Conservation (phyloP, 1,139 yeast genomes). For the Pichia sp. region DNA sequence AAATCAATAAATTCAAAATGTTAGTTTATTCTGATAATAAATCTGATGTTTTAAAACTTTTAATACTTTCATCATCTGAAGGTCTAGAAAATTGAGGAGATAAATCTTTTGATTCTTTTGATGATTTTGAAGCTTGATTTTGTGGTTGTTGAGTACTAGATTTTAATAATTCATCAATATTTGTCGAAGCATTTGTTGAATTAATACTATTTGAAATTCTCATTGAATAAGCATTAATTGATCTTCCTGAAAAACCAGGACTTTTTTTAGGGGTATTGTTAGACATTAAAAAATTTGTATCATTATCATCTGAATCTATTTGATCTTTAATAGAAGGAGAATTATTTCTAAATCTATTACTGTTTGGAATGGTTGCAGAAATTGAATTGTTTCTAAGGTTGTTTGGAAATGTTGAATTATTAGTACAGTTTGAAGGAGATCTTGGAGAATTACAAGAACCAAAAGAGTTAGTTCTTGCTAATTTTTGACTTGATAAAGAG, state of each 20-base stretch:
- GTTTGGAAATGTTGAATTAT: neutral
- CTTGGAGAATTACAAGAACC: slow-evolving; percentile 11
- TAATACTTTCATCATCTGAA: slow-evolving; percentile 10
- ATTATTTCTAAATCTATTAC: slow-evolving; percentile 1
- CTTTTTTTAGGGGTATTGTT: slow-evolving; percentile 1
- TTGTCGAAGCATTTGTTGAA: neutral
- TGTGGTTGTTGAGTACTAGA: neutral
- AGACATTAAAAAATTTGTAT: slow-evolving; percentile 1
- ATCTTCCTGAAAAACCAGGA: slow-evolving; percentile 11
- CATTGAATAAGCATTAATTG: slow-evolving; percentile 6
- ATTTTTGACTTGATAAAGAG: slow-evolving; percentile 27
- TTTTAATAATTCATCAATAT: slow-evolving; percentile 5
- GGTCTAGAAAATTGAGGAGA: slow-evolving; percentile 9
- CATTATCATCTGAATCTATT: slow-evolving; percentile 1
- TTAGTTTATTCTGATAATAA: slow-evolving; percentile 2
- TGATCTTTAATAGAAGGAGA: slow-evolving; percentile 2
- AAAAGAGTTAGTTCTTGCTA: slow-evolving; percentile 27
- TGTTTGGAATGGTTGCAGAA: no score
- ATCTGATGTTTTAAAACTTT: slow-evolving; percentile 8
- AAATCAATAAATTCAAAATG: no score
- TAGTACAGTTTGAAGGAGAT: slow-evolving; percentile 9
- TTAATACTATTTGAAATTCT: slow-evolving; percentile 4
- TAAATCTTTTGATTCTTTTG: slow-evolving; percentile 2
- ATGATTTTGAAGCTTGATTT: neutral
- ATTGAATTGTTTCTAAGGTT: slow-evolving; percentile 7